A percentile compares a stretch with the other conserved stretches of the same genome.
These are phyloP conservation scores for Leishmania lainsoni DNA, from an alignment of 208 protist species.

Conservation along the genomic window DNA sequence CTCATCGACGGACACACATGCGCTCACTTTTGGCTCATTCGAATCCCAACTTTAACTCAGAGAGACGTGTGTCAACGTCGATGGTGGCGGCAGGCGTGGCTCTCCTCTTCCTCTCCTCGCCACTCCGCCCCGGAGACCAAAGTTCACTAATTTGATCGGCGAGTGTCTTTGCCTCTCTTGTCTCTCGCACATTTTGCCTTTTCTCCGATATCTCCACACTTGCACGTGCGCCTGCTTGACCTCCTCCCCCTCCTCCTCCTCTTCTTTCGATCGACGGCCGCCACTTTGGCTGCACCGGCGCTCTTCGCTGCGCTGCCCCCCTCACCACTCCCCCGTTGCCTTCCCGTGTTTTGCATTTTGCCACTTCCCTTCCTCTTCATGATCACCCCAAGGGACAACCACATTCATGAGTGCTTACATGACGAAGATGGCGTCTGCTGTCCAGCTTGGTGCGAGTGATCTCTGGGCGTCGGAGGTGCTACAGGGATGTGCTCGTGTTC, in stretches of 20 bases:
- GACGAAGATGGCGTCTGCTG: background rate
- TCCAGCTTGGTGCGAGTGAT: slow-evolving; percentile 18
- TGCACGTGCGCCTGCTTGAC: too few relatives aligned
- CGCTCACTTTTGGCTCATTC: background rate
- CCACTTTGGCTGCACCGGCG: background rate
- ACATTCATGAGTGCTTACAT: slow-evolving; percentile 4
- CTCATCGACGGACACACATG: background rate
- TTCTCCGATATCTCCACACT: background rate
- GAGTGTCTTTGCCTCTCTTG: background rate
- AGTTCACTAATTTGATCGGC: background rate
- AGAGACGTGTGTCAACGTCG: background rate
- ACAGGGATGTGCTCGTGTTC: slow-evolving; percentile 17
- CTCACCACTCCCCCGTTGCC: background rate
- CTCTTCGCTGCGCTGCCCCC: background rate
- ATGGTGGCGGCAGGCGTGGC: background rate
- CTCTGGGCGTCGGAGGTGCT: slow-evolving; percentile 43
- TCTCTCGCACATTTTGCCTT: background rate
- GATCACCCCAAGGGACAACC: background rate
- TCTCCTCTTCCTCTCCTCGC: background rate
- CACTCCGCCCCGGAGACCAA: background rate
- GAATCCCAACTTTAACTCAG: background rate
- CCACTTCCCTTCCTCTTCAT: background rate
- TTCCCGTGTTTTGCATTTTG: background rate
- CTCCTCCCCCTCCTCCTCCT: background rate
- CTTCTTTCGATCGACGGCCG: background rate